Evolutionary conservation across 805 yeast species (phyloP), one percentile per base, ranked within the genome.

Genomic region (Lipomyces anomalus): DNA sequence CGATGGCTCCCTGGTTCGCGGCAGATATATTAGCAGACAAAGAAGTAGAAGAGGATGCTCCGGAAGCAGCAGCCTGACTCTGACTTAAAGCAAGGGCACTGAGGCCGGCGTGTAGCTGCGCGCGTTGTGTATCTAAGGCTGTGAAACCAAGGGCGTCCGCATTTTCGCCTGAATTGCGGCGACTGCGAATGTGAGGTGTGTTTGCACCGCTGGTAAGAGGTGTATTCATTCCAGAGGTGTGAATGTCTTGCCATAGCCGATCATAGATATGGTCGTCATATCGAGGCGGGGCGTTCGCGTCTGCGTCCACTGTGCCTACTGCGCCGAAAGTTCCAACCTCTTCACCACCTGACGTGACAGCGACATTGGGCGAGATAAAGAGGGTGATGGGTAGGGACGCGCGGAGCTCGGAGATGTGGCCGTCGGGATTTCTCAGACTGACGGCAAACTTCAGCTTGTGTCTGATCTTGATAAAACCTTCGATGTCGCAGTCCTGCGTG

Each of bases 331-430:
- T 30, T 9, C 34, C 29, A 22, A 52, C 40, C 17, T 52, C 52
- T 22, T 43, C 41, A 42, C 67, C 38, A 57, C 58, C 22, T 2
- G 82, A 80, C 16, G 76, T 69, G 16, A 90, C 71, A 0, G 90
- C 76, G 4, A 92, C 84, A 62, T 84, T 84, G 4, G 97, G 97
- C 4, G 82, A 76, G 22, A 87, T 81, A 63, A 82, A 85, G 28
- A 86, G 63, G 23, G 73, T 75, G 3, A 90, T 71, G 0, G 97
- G 97, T 52, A 90, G 69, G 0, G 96, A 82, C 0, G 97, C 97
- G 26, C 97, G 72, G 41, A 90, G 70, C 63, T 89, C 97, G 0
- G 96, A 86, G 2, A 82, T 80, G 61, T 90, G 97, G 2, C 95
- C 95, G 63, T 88, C 97, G 0, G 94, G 83, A 61, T 92, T 90